A percentile compares a stretch with the other conserved stretches of the same genome.
phyloP scores from a whole-genome alignment of 2,329 filamentous ascomycete genomes.

The Cytospora piceae region DNA sequence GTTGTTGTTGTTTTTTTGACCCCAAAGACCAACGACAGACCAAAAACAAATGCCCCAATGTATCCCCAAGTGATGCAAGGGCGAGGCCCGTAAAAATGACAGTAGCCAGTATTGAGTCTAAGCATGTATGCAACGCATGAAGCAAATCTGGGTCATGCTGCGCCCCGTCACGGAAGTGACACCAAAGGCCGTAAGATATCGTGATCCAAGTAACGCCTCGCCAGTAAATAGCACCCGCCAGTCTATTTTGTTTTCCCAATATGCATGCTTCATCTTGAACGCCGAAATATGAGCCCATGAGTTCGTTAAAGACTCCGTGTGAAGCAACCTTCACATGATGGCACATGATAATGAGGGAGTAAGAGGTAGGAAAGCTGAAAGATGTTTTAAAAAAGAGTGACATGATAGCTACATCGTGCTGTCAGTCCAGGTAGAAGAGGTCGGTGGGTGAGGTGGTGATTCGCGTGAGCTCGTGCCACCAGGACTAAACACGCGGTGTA shows the following conservation, averaged over 20 bases:
- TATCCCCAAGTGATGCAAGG: constrained; percentile 15
- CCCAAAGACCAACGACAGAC: neutral
- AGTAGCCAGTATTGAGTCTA: neutral
- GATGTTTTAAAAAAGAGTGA: neutral
- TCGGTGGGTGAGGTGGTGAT: constrained; percentile 9
- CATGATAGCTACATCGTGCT: constrained; percentile 5
- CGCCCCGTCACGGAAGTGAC: neutral
- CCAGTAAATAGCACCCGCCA: constrained; percentile 9
- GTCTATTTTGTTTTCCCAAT: constrained; percentile 27
- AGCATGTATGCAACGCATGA: too few relatives aligned
- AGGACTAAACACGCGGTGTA: constrained; percentile 30
- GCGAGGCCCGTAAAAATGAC: constrained; percentile 1
- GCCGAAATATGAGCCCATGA: constrained; percentile 6
- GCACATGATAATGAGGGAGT: neutral
- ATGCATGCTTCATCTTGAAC: constrained; percentile 24
- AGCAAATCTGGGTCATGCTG: too few relatives aligned
- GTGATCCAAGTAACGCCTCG: constrained; percentile 23
- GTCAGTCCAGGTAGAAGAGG: constrained; percentile 10
- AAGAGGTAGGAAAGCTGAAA: neutral
- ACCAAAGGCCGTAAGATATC: neutral
- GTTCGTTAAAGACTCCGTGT: neutral
- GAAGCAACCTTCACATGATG: neutral
- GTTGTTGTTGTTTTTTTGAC: neutral
- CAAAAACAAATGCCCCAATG: neutral
- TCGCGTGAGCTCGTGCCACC: constrained; percentile 19